Evolutionary conservation across 805 yeast species (phyloP), one percentile per base, ranked within the genome.

Genomic region (Candida ovalis): DNA sequence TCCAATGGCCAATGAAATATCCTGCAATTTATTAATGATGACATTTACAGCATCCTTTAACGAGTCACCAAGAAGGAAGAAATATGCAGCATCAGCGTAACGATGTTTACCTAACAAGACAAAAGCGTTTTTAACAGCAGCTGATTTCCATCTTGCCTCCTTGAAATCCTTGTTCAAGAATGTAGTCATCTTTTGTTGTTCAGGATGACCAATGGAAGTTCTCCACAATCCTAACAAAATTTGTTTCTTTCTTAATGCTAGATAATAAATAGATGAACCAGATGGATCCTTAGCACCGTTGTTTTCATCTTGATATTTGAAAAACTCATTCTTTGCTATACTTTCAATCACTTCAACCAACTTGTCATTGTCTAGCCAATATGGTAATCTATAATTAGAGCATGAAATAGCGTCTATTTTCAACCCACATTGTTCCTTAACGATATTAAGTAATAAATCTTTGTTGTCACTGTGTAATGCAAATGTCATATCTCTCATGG

Each of bases 121-220:
- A 72, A 81, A 92, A 0, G 98, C 98, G 68, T 92, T 92, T 60
- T 94, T 94, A 58, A 82, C 66, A 0, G 98, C 97, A 1, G 97
- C 97, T 0, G 87, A 74, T 56, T 74, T 79, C 97, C 97, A 91
- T 44, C 97, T 72, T 15, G 76, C 74, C 46, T 82, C 80, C 4
- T 70, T 67, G 63, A 91, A 92, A 60, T 94, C 94, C 61, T 91
- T 85, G 19, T 73, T 71, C 56, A 92, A 70, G 58, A 92, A 87
- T 58, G 76, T 84, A 44, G 88, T 55, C 82, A 92, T 87, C 61
- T 91, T 92, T 33, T 77, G 81, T 56, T 84, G 89, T 60, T 92
- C 99, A 1, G 84, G 78, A 62, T 90, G 88, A 2, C 86, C 84
- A 17, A 75, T 67, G 1, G 86, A 72, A 1, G 88, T 84, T 61